Conservation (phyloP, 177 flowering plant genomes). For the Vitis hybrid region DNA sequence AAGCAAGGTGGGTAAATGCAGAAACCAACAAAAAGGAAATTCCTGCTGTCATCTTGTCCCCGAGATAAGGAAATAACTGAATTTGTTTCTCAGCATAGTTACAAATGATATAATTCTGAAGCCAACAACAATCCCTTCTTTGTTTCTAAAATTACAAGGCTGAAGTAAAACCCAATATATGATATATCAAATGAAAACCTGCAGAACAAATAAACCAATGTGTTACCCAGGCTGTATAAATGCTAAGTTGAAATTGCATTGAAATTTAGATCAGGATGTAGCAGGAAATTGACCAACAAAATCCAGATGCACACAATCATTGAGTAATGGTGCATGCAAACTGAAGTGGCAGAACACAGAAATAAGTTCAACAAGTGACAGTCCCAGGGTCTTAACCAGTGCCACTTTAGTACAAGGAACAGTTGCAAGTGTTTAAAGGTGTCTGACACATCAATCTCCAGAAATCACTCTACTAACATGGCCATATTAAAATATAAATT, state of each 20-base stretch:
- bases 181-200: constrained; percentile 10
- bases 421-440: no score
- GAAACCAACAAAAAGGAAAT: constrained; percentile 23
- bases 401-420: no score
- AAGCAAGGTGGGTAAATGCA: constrained; percentile 11
- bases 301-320: not conserved
- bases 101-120: constrained; percentile 11
- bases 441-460: no score
- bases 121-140: not conserved
- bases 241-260: no score
- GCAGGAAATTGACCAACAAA: not conserved
- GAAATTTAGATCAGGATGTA: no score
- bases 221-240: not conserved
- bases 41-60: constrained; percentile 25
- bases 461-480: no score
- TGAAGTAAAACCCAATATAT: constrained; percentile 4
- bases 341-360: not conserved
- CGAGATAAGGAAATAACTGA: not conserved
- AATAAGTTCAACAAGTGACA: not conserved
- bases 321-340: not conserved
- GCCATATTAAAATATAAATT: no score
- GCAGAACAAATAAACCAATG: constrained; percentile 4
- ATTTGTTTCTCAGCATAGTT: constrained; percentile 1
- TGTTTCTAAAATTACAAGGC: constrained; percentile 5
- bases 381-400: no score